Percentiles rank a stretch among this genome's conserved stretches.
Conservation (phyloP, 192 early-diverging fungal genomes). For the Geosiphon pyriformis region DNA sequence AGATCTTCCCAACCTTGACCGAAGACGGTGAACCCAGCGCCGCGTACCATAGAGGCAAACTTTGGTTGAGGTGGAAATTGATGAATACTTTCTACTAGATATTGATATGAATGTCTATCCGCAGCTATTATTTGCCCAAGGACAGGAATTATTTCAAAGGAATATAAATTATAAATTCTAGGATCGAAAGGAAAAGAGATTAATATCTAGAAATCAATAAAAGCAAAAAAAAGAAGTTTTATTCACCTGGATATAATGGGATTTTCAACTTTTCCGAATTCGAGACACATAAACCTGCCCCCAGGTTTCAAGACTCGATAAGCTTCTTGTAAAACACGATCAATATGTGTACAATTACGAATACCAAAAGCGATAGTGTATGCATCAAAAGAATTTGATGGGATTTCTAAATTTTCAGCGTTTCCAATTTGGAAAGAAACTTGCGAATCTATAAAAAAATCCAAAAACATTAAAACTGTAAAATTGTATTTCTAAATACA, state of each 20-base stretch:
- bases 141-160: conserved; percentile 88
- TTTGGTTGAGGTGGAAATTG: conserved; percentile 85
- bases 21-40: conserved; percentile 84
- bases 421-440: conserved; percentile 80
- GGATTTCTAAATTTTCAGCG: conserved; percentile 79
- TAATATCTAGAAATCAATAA: conserved; percentile 1
- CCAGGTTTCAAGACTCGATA: conserved; percentile 93
- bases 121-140: conserved; percentile 83
- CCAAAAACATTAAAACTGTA: background rate
- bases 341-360: conserved; percentile 92
- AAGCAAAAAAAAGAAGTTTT: background rate
- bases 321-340: conserved; percentile 82
- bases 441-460: conserved; percentile 42
- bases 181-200: background rate
- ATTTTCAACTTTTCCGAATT: conserved; percentile 88
- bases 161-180: conserved; percentile 86
- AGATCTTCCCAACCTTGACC: conserved; percentile 89
- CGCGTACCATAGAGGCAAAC: conserved; percentile 87
- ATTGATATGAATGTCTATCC: conserved; percentile 92
- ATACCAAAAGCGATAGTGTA: conserved; percentile 99
- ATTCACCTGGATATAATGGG: conserved; percentile 74
- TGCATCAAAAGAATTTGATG: conserved; percentile 75
- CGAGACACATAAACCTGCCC: conserved; percentile 92
- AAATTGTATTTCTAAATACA: background rate
- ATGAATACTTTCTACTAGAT: conserved; percentile 94